phyloP scores from a whole-genome alignment of 2,329 filamentous ascomycete species.

The Pyrenophora graminea region DNA sequence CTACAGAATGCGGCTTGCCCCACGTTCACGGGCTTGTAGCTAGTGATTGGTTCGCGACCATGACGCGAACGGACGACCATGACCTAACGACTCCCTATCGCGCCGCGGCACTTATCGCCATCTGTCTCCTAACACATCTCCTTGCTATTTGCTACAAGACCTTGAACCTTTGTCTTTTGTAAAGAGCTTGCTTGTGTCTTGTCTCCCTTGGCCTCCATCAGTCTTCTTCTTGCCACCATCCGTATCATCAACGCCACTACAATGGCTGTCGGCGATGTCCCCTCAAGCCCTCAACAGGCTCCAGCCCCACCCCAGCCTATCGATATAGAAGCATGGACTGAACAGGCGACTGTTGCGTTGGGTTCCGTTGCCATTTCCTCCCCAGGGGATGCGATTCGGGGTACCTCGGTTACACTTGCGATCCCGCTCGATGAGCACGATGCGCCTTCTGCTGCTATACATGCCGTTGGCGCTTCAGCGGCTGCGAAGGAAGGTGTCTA shows the following conservation, averaged over 20 bases:
- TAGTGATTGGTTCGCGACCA: conserved; percentile 31
- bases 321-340: conserved; percentile 55
- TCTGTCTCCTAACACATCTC: conserved; percentile 18
- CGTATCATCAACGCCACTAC: conserved; percentile 20
- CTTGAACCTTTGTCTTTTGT: background rate
- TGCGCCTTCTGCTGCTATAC: conserved; percentile 27
- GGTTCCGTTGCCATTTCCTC: conserved; percentile 47
- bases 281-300: conserved; percentile 24
- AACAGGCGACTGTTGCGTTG: conserved; percentile 51
- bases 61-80: conserved; percentile 25
- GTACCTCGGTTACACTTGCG: conserved; percentile 66
- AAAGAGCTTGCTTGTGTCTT: background rate
- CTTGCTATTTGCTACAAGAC: background rate
- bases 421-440: conserved; percentile 73
- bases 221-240: background rate
- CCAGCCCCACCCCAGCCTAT: conserved; percentile 34
- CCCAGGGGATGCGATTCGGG: conserved; percentile 44
- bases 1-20: conserved; percentile 7
- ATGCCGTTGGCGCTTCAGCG: conserved; percentile 34
- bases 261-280: conserved; percentile 43
- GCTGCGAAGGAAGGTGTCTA: conserved; percentile 52
- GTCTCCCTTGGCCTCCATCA: background rate
- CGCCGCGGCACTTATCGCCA: conserved; percentile 21
- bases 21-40: conserved; percentile 21
- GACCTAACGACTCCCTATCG: conserved; percentile 28